Evolutionary conservation across 2,329 filamentous ascomycete genomes (phyloP), one percentile per base, ranked within the genome.

Genomic region (Penicillium sp.): DNA sequence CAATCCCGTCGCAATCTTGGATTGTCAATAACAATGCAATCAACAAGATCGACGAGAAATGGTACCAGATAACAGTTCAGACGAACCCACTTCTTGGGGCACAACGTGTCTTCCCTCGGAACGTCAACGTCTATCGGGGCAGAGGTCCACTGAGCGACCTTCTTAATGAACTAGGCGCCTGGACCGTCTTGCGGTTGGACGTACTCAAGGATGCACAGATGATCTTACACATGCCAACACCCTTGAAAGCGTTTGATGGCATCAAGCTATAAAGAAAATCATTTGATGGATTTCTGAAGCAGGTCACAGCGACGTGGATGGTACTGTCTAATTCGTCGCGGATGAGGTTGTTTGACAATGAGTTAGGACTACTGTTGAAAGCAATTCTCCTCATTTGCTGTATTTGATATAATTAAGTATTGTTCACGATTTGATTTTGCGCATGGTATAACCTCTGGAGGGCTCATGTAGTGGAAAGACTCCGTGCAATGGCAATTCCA

Each of bases 121-220:
- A 56, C 6, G 56, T 64, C 52, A 59, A 48, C 7, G 13, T 61
- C 19, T 57, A n/a, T 57, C 52, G 52, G 52, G 22, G 42, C 22
- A 28, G 59, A 54, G 61, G 61, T 28, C 61, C 61, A 46, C 22
- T 64, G 30, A 64, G 61, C 33, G 40, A 61, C 57, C 59, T 64
- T 22, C 59, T 64, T 13, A 52, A 55, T 14, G 61, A 64, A 55
- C 52, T 64, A 30, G 52, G 46, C 28, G 48, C 46, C 42, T 58
- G 26, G 48, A 64, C 52, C 30, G 51, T 64, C 26, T 6, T 64
- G 13, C 55, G 61, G 22, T 61, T 64, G 59, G 61, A 64, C 19
- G 55, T 64, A 11, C 52, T 64, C 22, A 64, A 61, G 52, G 61
- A 64, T 55, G 61, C 61, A 22, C 61, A 64, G 42, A 64, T 64